These are phyloP conservation scores for Erodium moschatum DNA, from an alignment of 441 rosid genomes.

Conservation along the genomic window DNA sequence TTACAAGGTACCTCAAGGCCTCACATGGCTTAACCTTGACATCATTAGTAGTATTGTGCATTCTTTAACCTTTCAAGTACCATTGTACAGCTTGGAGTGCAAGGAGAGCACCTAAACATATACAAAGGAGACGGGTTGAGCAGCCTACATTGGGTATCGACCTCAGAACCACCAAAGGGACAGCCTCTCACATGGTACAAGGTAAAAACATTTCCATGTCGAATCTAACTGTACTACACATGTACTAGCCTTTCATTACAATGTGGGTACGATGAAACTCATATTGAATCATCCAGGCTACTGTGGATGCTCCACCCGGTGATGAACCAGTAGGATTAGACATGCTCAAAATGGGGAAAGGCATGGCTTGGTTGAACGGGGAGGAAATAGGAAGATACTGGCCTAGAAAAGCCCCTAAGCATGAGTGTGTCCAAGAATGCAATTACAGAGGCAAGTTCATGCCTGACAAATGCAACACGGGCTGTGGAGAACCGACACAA, in stretches of 20 bases:
- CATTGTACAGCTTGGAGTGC: constrained; percentile 54
- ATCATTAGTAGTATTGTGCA: not conserved
- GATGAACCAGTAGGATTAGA: constrained; percentile 84
- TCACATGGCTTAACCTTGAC: not conserved
- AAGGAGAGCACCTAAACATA: constrained; percentile 68
- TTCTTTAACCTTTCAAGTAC: constrained; percentile 10
- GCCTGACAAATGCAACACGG: constrained; percentile 72
- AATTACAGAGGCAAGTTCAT: constrained; percentile 72
- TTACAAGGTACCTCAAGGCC: constrained; percentile 52
- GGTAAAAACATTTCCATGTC: constrained; percentile 33
- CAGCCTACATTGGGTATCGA: constrained; percentile 50
- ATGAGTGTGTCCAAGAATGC: constrained; percentile 58
- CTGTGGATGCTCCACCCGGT: constrained; percentile 67
- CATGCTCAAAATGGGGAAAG: constrained; percentile 91
- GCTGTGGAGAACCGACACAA: constrained; percentile 88
- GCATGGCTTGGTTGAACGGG: constrained; percentile 92
- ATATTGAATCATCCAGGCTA: constrained; percentile 37
- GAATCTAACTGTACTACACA: too few relatives aligned
- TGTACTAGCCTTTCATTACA: not conserved
- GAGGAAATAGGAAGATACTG: constrained; percentile 92
- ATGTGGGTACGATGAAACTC: not conserved
- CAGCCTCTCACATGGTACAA: constrained; percentile 90
- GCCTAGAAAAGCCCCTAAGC: constrained; percentile 44
- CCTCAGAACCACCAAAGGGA: constrained; percentile 56
- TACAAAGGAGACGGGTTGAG: constrained; percentile 42